phyloP scores from a whole-genome alignment of 352 stramenopile species.

The Blastocystis sp. region DNA sequence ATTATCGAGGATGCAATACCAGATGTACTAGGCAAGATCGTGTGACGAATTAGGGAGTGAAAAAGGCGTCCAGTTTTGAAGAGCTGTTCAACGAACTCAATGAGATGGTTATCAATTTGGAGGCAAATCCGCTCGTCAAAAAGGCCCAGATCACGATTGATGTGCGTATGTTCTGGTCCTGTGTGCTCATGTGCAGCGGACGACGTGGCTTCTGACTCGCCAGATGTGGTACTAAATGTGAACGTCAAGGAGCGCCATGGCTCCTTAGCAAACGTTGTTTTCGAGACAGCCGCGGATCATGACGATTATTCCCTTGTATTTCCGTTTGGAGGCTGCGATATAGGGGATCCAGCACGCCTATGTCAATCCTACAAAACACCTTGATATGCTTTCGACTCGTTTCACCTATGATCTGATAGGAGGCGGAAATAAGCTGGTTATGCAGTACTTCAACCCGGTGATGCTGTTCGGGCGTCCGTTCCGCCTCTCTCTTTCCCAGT shows the following conservation, averaged over 20 bases:
- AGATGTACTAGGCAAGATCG: not conserved
- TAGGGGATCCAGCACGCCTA: not conserved
- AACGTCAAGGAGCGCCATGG: not conserved
- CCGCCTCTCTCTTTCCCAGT: not conserved
- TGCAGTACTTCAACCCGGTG: not conserved
- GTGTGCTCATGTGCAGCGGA: not conserved
- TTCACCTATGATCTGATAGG: not conserved
- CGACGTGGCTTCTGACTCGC: not conserved
- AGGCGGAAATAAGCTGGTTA: not conserved
- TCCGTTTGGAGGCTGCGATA: not conserved
- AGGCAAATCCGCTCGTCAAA: not conserved
- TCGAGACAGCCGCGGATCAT: not conserved
- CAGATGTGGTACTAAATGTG: constrained; percentile 10
- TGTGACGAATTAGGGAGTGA: not conserved
- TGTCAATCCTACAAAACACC: constrained; percentile 5
- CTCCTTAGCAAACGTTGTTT: not conserved
- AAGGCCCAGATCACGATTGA: constrained; percentile 24
- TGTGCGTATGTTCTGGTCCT: not conserved
- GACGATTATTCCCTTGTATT: not conserved
- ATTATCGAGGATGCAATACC: constrained; percentile 10
- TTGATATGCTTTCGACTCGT: not conserved
- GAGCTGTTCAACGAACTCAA: not conserved
- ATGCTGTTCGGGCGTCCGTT: not conserved
- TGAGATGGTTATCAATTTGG: constrained; percentile 20
- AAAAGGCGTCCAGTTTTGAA: constrained; percentile 1